Evolutionary conservation across 2,329 filamentous ascomycete genomes (phyloP).

Genomic region (Penicillium sp.): DNA sequence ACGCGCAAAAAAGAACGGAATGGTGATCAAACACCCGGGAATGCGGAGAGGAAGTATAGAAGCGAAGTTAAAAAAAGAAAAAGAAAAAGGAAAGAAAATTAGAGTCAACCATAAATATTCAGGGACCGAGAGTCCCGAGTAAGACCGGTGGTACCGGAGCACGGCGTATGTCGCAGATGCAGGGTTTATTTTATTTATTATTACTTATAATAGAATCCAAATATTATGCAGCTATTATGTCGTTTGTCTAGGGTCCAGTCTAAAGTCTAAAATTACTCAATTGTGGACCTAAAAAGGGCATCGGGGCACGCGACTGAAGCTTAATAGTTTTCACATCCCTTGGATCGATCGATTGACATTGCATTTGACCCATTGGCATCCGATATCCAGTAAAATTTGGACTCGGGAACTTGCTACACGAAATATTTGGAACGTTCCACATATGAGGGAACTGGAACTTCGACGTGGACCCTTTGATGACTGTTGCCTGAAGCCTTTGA

Average conservation of each 20-base stretch:
- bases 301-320: constrained; percentile 3
- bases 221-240: not conserved
- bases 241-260: not conserved
- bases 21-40: constrained; percentile 5
- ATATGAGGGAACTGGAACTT: not conserved
- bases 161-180: no score
- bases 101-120: not conserved
- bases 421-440: not conserved
- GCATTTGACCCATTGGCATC: not conserved
- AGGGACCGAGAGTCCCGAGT: no score
- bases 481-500: not conserved
- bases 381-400: not conserved
- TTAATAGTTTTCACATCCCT: not conserved
- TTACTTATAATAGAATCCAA: no score
- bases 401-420: not conserved
- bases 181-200: not conserved
- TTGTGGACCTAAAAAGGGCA: not conserved
- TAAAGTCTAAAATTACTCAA: not conserved
- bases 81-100: not conserved
- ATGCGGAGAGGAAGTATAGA: constrained; percentile 1
- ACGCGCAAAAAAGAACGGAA: constrained; percentile 3
- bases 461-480: not conserved
- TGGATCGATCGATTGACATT: not conserved
- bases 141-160: not conserved
- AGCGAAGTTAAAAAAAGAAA: not conserved